Base-by-base conservation (phyloP, 441 rosid genomes). In the Pelargonium cotyledonis region DNA sequence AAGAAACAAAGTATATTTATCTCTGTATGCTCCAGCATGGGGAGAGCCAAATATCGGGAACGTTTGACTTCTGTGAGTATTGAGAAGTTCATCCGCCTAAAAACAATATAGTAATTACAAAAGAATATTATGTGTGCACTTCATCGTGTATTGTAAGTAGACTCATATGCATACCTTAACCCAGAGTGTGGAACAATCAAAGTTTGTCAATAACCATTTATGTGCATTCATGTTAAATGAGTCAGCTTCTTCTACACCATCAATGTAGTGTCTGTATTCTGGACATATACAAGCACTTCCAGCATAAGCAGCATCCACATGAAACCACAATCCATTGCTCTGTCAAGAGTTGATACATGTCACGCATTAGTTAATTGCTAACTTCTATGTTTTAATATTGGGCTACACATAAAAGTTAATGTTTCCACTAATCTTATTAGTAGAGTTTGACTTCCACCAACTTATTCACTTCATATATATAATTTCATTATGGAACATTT, bases 281-380 rank as follows among this genome's bases (percentile, higher is more conserved):
- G 95, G 96, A 80, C 96, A 90, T 69, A 92, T 76, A 66, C 98
- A 92, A 15, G 94, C 91, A 73, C 88, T 92, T 78, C 97, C 98
- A 66, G 97, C 97, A 76, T 92, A 90, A n/a, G 96, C 97, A 66
- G 91, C 92, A 84, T 89, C 97, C 74, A 89, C 85, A 53, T 90
- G 98, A 79, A 90, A 80, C 97, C 97, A 90, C 68, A 92, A 78
- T 70, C 71, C 86, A 68, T 86, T 71, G 44, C 73, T 83, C 98
- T 90, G 83, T 65, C 53, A 51, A 65, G 66, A 77, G 66, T 61
- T 61, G 58, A 76, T 35, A 43, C 29, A 68, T 44, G 47, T 10
- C 15, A 72, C 46, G 29, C 0, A 2, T 31, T 31, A 31, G 40
- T 51, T 35, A 19, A 46, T 55, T 67, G 64, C 8, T 38, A 38